Evolutionary conservation across 2,329 filamentous ascomycete genomes (phyloP).

Genomic region (Trichothecium roseum): DNA sequence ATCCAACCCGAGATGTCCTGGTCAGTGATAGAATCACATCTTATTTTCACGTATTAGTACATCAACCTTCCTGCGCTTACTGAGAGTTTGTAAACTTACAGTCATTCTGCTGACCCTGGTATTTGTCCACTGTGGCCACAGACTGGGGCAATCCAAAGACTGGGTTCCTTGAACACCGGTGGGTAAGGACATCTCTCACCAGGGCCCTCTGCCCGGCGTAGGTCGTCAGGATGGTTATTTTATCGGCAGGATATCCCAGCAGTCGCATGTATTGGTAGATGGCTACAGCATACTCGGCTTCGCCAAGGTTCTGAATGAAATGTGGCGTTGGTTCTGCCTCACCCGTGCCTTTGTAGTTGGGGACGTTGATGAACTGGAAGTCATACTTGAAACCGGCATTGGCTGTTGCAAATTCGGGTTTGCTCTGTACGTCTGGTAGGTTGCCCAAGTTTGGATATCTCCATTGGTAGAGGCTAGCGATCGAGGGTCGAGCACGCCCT

Average conservation of each 20-base stretch:
- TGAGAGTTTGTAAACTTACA: constrained; percentile 63
- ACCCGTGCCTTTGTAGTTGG: constrained; percentile 81
- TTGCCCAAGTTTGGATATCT: constrained; percentile 75
- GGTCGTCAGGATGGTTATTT: constrained; percentile 83
- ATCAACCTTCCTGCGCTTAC: too few species aligned
- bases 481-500: constrained; percentile 77
- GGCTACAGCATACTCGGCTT: constrained; percentile 94
- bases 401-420: constrained; percentile 63
- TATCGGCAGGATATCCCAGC: constrained; percentile 74
- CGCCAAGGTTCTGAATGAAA: constrained; percentile 92
- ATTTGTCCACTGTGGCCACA: constrained; percentile 95
- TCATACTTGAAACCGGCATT: constrained; percentile 92
- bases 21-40: constrained; percentile 91
- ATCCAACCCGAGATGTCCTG: constrained; percentile 79
- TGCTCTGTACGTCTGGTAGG: constrained; percentile 60
- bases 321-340: constrained; percentile 86
- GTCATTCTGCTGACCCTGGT: constrained; percentile 98
- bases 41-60: constrained; percentile 25
- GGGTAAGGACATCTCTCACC: constrained; percentile 74
- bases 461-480: constrained; percentile 89
- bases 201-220: constrained; percentile 88
- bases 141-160: constrained; percentile 84
- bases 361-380: constrained; percentile 93
- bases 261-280: constrained; percentile 96
- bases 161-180: constrained; percentile 72